Percentiles rank a stretch among this genome's conserved stretches.
phyloP scores from a whole-genome alignment of 1,284 basidiomycete species.

The Ceratobasidium sp. region DNA sequence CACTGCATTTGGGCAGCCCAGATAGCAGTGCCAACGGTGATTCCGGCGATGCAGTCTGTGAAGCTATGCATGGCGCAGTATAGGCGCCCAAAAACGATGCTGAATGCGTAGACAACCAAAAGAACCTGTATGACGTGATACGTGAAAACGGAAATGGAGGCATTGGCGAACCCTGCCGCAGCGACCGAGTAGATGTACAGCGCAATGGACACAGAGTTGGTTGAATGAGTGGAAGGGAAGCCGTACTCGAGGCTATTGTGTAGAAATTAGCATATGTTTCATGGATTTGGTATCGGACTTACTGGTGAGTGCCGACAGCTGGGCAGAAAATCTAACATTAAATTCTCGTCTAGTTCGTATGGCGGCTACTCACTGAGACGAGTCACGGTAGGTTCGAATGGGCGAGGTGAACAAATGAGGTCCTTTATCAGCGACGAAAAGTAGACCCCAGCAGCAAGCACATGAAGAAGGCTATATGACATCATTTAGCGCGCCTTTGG shows the following conservation, averaged over 20 bases:
- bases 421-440: conserved; percentile 90
- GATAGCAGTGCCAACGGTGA: conserved; percentile 73
- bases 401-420: conserved; percentile 90
- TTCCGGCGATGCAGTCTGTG: conserved; percentile 80
- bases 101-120: conserved; percentile 75
- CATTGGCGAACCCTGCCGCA: conserved; percentile 52
- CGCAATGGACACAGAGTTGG: conserved; percentile 91
- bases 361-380: conserved; percentile 75
- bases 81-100: conserved; percentile 89
- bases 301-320: conserved; percentile 87
- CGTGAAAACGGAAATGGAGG: conserved; percentile 62
- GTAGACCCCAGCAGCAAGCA: conserved; percentile 88
- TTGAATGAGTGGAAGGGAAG: conserved; percentile 96
- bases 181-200: conserved; percentile 77
- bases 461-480: conserved; percentile 71
- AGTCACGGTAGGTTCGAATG: conserved; percentile 90
- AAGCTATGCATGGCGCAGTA: conserved; percentile 95
- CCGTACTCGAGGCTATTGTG: conserved; percentile 79
- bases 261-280: not conserved
- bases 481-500: conserved; percentile 16
- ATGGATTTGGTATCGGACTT: conserved; percentile 53
- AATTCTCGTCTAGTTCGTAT: not conserved
- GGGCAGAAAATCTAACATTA: conserved; percentile 14
- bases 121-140: conserved; percentile 64
- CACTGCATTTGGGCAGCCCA: conserved; percentile 70